Percentiles rank a stretch among this genome's conserved stretches.
phyloP scores from a whole-genome alignment of 2,329 filamentous ascomycete genomes.

The Claviceps digitariae region DNA sequence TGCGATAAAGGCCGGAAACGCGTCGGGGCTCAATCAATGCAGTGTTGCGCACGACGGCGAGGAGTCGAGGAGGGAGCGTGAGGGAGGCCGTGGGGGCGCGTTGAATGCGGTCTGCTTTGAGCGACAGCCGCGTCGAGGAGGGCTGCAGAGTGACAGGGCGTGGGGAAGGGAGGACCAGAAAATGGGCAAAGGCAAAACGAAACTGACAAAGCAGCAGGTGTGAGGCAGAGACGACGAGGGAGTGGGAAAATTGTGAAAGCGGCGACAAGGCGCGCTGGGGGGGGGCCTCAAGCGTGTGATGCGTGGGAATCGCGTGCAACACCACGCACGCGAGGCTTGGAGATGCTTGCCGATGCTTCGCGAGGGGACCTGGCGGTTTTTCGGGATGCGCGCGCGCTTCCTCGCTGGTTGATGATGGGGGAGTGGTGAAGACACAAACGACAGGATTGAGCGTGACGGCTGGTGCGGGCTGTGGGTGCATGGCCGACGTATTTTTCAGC shows the following conservation, averaged over 20 bases:
- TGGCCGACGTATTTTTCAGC: constrained; percentile 30
- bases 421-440: constrained; percentile 38
- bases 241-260: constrained; percentile 30
- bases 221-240: constrained; percentile 8
- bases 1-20: constrained; percentile 7
- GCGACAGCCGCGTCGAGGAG: constrained; percentile 5
- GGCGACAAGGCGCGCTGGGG: constrained; percentile 27
- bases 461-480: constrained; percentile 27
- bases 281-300: constrained; percentile 26
- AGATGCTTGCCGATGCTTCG: constrained; percentile 46
- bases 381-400: constrained; percentile 40
- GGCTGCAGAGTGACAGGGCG: constrained; percentile 7
- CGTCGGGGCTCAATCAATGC: constrained; percentile 12
- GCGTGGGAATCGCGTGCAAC: constrained; percentile 42
- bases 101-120: constrained; percentile 7
- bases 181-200: constrained; percentile 1
- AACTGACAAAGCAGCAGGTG: constrained; percentile 5
- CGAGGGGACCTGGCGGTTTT: constrained; percentile 47
- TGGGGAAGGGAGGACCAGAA: constrained; percentile 9
- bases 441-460: constrained; percentile 37
- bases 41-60: constrained; percentile 8
- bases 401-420: constrained; percentile 36
- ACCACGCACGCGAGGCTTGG: constrained; percentile 36
- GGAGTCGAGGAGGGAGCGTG: constrained; percentile 9
- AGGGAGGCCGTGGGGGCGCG: constrained; percentile 17